A percentile compares a stretch with the other conserved stretches of the same genome.
Conservation (phyloP, 2,329 filamentous ascomycete species). For the Exophiala xenobiotica region DNA sequence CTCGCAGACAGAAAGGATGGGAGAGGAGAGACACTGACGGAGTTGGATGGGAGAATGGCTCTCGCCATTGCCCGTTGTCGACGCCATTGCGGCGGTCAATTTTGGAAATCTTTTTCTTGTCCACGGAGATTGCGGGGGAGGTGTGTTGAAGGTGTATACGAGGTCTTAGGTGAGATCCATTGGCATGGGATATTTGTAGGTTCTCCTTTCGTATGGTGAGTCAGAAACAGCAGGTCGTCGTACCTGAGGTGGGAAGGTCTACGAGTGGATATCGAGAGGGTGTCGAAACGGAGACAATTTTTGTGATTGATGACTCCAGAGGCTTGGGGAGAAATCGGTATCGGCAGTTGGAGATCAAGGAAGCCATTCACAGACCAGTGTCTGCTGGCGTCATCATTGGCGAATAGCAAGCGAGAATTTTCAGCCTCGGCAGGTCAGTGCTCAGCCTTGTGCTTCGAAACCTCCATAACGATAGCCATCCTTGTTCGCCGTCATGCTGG, state of each 20-base stretch:
- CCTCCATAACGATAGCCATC: no score
- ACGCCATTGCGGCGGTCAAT: constrained; percentile 14
- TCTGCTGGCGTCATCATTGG: background rate
- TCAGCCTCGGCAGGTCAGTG: no score
- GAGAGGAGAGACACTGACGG: constrained; percentile 40
- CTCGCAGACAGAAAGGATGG: constrained; percentile 10
- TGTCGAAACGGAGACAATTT: background rate
- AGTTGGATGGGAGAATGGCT: constrained; percentile 21
- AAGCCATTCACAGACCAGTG: no score
- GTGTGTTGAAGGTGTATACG: background rate
- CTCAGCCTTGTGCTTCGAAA: no score
- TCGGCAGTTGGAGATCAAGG: background rate
- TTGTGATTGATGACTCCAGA: background rate
- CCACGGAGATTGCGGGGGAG: background rate
- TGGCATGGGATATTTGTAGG: background rate
- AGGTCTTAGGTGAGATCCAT: constrained; percentile 1
- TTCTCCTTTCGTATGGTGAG: background rate
- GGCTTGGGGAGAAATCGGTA: background rate
- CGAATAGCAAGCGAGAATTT: background rate
- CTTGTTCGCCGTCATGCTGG: no score
- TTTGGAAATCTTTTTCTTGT: background rate
- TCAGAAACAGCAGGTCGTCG: no score
- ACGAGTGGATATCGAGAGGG: no score
- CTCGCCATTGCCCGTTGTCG: constrained; percentile 13
- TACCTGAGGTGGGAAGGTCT: no score